Conservation (phyloP, 176 grass and related monocot genomes). For the Carex kokanica region DNA sequence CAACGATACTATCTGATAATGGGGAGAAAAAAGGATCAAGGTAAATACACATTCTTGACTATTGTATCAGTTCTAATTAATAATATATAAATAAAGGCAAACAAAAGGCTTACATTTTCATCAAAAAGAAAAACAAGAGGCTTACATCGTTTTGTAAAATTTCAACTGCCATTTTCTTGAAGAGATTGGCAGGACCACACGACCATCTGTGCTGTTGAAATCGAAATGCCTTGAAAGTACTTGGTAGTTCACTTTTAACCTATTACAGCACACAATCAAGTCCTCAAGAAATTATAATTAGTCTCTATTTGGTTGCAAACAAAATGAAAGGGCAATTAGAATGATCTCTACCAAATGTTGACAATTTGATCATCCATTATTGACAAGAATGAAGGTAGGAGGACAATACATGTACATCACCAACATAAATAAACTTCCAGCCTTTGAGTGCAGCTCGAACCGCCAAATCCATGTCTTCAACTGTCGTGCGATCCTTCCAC, state of each 20-base stretch:
- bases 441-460: slow-evolving; percentile 66
- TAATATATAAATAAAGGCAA: background rate
- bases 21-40: background rate
- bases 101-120: too few relatives aligned
- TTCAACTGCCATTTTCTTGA: slow-evolving; percentile 76
- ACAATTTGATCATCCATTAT: background rate
- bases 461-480: slow-evolving; percentile 96
- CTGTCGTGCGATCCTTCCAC: slow-evolving; percentile 92
- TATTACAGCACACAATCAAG: slow-evolving; percentile 25
- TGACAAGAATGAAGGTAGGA: slow-evolving; percentile 1
- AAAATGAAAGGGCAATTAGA: background rate
- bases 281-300: background rate
- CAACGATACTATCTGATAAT: slow-evolving; percentile 57
- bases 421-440: slow-evolving; percentile 84
- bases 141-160: slow-evolving; percentile 59
- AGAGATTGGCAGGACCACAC: slow-evolving; percentile 85
- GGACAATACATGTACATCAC: slow-evolving; percentile 55
- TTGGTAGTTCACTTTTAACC: slow-evolving; percentile 94
- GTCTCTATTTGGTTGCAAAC: background rate
- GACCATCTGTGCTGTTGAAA: slow-evolving; percentile 98
- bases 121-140: background rate
- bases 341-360: background rate
- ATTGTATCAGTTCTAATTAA: background rate
- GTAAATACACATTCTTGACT: background rate
- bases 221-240: slow-evolving; percentile 92